A percentile compares a stretch with the other conserved stretches of the same genome.
These are phyloP conservation scores for Boletus rufocinnamomeus DNA, from an alignment of 768 basidiomycete species.

Conservation along the genomic window DNA sequence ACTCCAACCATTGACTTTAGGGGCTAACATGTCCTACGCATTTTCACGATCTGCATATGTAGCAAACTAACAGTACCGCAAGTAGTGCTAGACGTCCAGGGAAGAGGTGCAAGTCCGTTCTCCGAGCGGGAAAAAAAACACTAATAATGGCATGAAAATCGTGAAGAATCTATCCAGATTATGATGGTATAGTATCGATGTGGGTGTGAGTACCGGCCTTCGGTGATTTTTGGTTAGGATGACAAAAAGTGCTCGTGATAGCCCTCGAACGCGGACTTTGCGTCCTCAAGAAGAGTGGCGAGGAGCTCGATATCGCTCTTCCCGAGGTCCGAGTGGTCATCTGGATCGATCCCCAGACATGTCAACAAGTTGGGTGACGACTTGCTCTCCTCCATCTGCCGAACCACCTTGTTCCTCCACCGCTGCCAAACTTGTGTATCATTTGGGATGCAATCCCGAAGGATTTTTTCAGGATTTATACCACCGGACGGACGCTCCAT, in stretches of 20 bases:
- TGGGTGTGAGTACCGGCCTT: neutral
- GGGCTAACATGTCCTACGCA: neutral
- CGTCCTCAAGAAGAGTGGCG: constrained; percentile 19
- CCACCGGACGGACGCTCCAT: constrained; percentile 17
- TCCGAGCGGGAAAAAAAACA: neutral
- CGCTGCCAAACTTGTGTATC: constrained; percentile 27
- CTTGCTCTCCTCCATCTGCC: constrained; percentile 16
- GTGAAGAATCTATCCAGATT: neutral
- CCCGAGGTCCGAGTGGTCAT: constrained; percentile 11
- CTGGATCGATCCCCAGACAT: constrained; percentile 2
- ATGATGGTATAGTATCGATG: neutral
- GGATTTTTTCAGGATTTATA: constrained; percentile 16
- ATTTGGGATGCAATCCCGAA: constrained; percentile 25
- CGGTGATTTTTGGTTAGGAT: neutral
- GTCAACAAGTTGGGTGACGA: neutral
- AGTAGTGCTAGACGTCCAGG: neutral
- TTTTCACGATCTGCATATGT: neutral
- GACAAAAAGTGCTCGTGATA: constrained; percentile 10
- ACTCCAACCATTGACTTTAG: neutral
- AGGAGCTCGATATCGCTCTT: constrained; percentile 16
- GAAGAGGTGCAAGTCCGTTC: neutral
- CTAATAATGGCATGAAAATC: neutral
- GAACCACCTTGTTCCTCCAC: constrained; percentile 29
- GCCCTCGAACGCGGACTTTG: constrained; percentile 23
- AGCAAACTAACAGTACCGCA: neutral